phyloP scores from a whole-genome alignment of 1,284 basidiomycete species.

The Cutaneotrichosporon dermatis region DNA sequence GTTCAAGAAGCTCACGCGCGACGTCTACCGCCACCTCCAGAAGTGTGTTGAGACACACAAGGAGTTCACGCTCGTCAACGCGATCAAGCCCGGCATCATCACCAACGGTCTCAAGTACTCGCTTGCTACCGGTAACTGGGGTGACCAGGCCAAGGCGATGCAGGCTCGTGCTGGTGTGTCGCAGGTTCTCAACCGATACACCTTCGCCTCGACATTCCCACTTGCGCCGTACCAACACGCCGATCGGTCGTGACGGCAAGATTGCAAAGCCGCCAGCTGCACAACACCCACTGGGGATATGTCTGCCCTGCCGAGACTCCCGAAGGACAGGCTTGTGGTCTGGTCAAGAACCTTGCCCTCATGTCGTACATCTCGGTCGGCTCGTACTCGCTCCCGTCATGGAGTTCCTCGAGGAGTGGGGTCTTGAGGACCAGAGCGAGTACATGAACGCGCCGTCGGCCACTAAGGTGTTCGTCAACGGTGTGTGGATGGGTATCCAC shows the following conservation, averaged over 20 bases:
- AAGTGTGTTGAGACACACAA: slow-evolving; percentile 98
- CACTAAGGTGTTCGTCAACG: slow-evolving; percentile 98
- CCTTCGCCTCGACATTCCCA: slow-evolving; percentile 98
- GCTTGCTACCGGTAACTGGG: slow-evolving; percentile 98
- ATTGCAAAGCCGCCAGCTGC: slow-evolving; percentile 98
- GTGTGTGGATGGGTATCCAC: slow-evolving; percentile 99
- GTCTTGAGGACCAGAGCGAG: slow-evolving; percentile 84
- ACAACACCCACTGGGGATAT: slow-evolving; percentile 99
- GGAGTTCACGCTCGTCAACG: slow-evolving; percentile 85
- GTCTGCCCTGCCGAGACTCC: slow-evolving; percentile 99
- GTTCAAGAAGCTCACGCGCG: slow-evolving; percentile 93
- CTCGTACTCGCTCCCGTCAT: slow-evolving; percentile 94
- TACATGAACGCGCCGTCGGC: slow-evolving; percentile 77
- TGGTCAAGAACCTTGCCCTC: slow-evolving; percentile 96
- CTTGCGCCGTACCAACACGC: slow-evolving; percentile 95
- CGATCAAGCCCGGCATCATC: slow-evolving; percentile 94
- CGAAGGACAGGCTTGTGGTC: slow-evolving; percentile 97
- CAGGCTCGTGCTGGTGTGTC: slow-evolving; percentile 97
- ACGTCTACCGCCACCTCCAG: slow-evolving; percentile 94
- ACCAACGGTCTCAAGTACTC: slow-evolving; percentile 98
- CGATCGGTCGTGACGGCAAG: slow-evolving; percentile 96
- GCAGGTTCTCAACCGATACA: slow-evolving; percentile 97
- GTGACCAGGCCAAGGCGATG: slow-evolving; percentile 98
- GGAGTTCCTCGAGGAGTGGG: slow-evolving; percentile 99
- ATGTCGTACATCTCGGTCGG: slow-evolving; percentile 99